These are phyloP conservation scores for Suillus clintonianus DNA, from an alignment of 768 basidiomycete genomes.

Conservation along the genomic window DNA sequence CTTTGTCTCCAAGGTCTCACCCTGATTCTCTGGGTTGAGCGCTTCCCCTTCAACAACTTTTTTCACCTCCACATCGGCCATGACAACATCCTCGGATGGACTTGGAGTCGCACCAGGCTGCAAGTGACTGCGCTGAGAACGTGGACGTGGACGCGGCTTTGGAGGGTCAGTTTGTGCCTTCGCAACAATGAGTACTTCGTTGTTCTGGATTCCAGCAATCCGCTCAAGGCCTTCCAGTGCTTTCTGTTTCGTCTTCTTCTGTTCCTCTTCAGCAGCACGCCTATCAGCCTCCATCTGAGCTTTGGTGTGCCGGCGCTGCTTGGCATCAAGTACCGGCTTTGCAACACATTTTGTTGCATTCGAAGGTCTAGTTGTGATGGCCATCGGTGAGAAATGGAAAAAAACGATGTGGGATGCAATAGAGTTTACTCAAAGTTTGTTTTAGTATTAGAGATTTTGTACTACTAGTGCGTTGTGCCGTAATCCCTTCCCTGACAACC, in stretches of 20 bases:
- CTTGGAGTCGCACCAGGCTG: too few species aligned
- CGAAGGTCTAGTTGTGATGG: too few species aligned
- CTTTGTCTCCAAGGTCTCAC: background rate
- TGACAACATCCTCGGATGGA: background rate
- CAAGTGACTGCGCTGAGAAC: too few species aligned
- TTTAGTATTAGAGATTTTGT: too few species aligned
- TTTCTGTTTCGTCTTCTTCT: background rate
- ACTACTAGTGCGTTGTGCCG: too few species aligned
- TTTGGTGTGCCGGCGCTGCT: slow-evolving; percentile 7
- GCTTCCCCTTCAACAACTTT: background rate
- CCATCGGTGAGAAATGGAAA: too few species aligned
- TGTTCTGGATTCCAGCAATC: slow-evolving; percentile 5
- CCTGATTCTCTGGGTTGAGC: background rate
- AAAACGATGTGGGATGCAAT: too few species aligned
- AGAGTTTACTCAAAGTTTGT: too few species aligned
- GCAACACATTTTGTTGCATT: too few species aligned
- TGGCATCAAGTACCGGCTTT: too few species aligned
- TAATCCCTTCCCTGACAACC: too few species aligned
- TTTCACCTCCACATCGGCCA: background rate
- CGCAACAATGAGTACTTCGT: background rate
- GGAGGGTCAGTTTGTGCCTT: background rate
- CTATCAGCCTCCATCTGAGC: slow-evolving; percentile 9
- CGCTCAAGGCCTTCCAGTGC: background rate
- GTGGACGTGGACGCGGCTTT: slow-evolving; percentile 2
- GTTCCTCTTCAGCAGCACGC: background rate